Base-by-base conservation (phyloP, 352 stramenopile genomes). In the Saprolegnia diclina region DNA sequence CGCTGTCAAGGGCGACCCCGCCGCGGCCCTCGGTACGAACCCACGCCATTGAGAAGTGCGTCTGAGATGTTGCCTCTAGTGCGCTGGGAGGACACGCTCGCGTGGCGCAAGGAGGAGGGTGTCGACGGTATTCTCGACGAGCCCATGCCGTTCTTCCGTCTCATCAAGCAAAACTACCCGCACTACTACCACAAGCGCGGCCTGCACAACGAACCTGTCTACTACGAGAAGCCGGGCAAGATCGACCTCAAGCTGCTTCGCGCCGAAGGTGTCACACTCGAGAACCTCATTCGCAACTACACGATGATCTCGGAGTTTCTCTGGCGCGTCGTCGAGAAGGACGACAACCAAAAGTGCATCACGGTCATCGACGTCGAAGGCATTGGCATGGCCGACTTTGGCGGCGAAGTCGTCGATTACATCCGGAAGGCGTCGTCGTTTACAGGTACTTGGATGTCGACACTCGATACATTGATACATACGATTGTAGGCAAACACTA, bases 161-260 rank as follows among this genome's bases (percentile, higher is more conserved):
- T 80, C 35, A 97, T 97, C 76, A 97, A 97, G 73, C 74, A 86
- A 24, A 94, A 97, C 74, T 97, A 97, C 75, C 88, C 89, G 50
- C 88, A 96, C 57, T 97, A 89, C 71, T 95, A 94, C 76, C 83
- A 94, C 79, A 94, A 94, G 71, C 81, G 83, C 42, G 85, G 85
- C 54, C 88, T 88, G 44, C 74, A 92, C 19, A 76, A 74, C 38
- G 85, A 94, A 70, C 85, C 87, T 11, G 85, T 94, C 71, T 95
- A 95, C 78, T 94, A 94, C 55, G 85, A 94, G 67, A 90, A 92
- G 61, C 83, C 83, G 0, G 85, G 87, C 56, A 90, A 90, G 61
- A 96, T 95, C 75, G 85, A 95, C 53, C 57, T 96, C 40, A 91
- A 94, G 71, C 85, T 84, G 21, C 77, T 96, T 35, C 91, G 91